Evolutionary conservation across 2,329 filamentous ascomycete species (phyloP), one percentile per base, ranked within the genome.

Genomic region (Fragosphaeria purpurea): DNA sequence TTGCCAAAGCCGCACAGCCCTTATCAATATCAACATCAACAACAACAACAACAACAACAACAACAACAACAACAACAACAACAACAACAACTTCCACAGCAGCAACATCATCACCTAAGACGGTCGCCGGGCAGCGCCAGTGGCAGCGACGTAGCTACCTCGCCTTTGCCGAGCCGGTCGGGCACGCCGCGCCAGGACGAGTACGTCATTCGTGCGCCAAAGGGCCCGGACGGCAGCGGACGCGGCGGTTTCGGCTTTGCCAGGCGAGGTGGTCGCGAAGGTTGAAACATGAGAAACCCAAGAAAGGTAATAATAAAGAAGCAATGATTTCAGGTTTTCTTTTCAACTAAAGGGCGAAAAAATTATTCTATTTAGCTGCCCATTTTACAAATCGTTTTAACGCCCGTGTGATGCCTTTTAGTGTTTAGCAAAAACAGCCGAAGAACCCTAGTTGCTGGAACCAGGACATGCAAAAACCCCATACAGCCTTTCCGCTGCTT

Each of bases 241-340:
- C 77, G 85, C 60, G 86, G 83, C 50, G 88, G 88, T 0, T 89
- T 89, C 66, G 86, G 85, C 38, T 90, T 93, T 61, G 77, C 75
- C 44, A 73, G 72, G 55, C 76, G 86, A 60, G 84, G 85, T 55
- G 75, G 71, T n/a, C 11, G 35, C 7, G 11, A 37, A 55, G 75
- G 71, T n/a, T 37, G 35, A 37, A 37, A 37, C 35, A 37, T 11
- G 35, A 37, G 35, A 37, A 37, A 11, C 22, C 22, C 22, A 22
- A 22, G 22, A 22, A 22, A 22, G 22, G 22, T 22, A 22, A 22
- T 22, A 22, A 22, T 22, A 22, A 22, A 22, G 22, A 22, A 22
- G 22, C 22, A 22, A 22, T 22, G 22, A 22, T 22, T 22, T 22
- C 22, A 22, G 22, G 22, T 22, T 22, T 22, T 22, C 22, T 22